Percentiles rank a stretch among this genome's conserved stretches.
phyloP scores from a whole-genome alignment of 257 asterid genomes.

The Eustoma russellianum region DNA sequence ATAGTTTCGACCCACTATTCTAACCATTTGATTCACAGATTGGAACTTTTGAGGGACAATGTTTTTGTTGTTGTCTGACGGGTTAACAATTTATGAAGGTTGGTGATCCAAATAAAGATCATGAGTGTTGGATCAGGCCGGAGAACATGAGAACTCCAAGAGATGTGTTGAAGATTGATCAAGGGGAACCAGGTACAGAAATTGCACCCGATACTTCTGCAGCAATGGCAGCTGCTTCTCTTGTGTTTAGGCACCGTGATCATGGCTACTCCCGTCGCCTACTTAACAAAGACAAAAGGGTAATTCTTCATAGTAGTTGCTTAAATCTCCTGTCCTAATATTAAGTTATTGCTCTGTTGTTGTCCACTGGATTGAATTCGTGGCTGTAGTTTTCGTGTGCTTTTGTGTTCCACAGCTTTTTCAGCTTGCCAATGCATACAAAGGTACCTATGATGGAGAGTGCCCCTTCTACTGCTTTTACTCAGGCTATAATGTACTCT shows the following conservation, averaged over 20 bases:
- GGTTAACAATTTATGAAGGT: conserved; percentile 29
- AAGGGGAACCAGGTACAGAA: conserved; percentile 58
- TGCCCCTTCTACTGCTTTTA: conserved; percentile 89
- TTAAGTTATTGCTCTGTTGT: not conserved
- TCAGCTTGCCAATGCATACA: conserved; percentile 40
- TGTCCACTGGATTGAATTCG: not conserved
- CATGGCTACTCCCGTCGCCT: conserved; percentile 34
- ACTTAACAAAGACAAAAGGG: conserved; percentile 31
- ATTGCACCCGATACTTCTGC: conserved; percentile 74
- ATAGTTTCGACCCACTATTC: not conserved
- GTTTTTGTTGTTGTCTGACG: not conserved
- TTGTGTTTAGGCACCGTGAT: conserved; percentile 35
- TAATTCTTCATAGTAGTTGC: conserved; percentile 2
- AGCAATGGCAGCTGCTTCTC: conserved; percentile 66
- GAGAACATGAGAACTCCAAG: conserved; percentile 70
- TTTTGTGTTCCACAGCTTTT: conserved; percentile 34
- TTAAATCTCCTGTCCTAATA: too few species aligned
- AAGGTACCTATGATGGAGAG: conserved; percentile 83
- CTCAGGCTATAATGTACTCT: conserved; percentile 62
- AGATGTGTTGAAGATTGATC: conserved; percentile 43
- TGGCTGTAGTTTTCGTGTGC: not conserved
- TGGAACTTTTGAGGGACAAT: not conserved
- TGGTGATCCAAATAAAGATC: conserved; percentile 72
- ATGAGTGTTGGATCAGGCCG: conserved; percentile 70
- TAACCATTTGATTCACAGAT: not conserved